Base-by-base conservation (phyloP, 345 rosid species). In the Linum lewisii region DNA sequence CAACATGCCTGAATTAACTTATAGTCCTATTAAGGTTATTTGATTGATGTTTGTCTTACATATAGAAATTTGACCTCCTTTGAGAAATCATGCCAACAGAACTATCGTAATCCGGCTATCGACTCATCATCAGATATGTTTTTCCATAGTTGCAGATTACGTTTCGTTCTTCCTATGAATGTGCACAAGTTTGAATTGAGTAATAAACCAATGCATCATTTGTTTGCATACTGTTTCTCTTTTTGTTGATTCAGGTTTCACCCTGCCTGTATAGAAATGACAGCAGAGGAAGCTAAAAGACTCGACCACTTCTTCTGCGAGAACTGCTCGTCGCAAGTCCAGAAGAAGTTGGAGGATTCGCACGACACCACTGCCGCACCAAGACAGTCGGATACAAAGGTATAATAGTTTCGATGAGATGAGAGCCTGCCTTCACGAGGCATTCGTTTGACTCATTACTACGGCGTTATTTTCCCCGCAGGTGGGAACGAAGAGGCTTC, bases 201-300 rank as follows among this genome's bases (percentile, higher is more conserved):
- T n/a, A n/a, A n/a, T n/a, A n/a, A 56, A 65, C 47, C 22, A 34
- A 60, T 68, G 44, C 54, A 60, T 25, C 58, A 54, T 77, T 72
- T 63, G 15, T 42, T 42, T 75, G 67, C 63, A 66, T 72, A 67
- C 70, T 77, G 65, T 22, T 22, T 77, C 4, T 75, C n/a, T n/a
- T n/a, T n/a, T n/a, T n/a, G n/a, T 63, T 80, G 81, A 70, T 84
- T 77, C 96, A 93, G 99, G 99, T 93, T 85, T 77, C 99, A 93
- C 68, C 99, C 99, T 77, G 72, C 80, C 78, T 93, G 99, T 85
- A 89, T 93, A 77, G 89, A 87, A 75, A 82, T 82, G 79, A 79
- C 84, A 3, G 78, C 64, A 44, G 97, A 89, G 80, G 95, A 83
- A 67, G 96, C 97, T 50, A 74, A 82, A 69, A 78, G 78, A 72